Evolutionary conservation across 805 yeast genomes (phyloP).

Genomic region (Torulaspora delbrueckii): DNA sequence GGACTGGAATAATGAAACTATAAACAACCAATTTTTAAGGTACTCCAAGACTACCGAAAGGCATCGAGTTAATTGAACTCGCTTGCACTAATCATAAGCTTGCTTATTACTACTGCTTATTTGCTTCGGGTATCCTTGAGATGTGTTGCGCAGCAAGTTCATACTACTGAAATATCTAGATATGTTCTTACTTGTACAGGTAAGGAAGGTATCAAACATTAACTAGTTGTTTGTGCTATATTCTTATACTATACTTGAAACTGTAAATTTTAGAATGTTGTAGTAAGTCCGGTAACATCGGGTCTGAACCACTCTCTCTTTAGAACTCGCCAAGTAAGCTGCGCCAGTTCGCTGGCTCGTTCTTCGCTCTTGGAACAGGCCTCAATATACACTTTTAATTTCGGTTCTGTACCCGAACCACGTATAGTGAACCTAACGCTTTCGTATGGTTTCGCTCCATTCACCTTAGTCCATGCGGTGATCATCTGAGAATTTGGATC

Average conservation of each 20-base stretch:
- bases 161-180: too few species aligned
- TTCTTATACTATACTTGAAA: too few species aligned
- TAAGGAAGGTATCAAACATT: too few species aligned
- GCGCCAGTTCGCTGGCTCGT: slow-evolving; percentile 50
- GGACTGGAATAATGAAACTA: not conserved
- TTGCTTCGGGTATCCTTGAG: too few species aligned
- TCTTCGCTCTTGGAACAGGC: slow-evolving; percentile 49
- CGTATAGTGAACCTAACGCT: slow-evolving; percentile 73
- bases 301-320: slow-evolving; percentile 68
- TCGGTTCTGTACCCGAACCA: slow-evolving; percentile 97
- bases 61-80: not conserved
- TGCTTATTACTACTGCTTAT: too few species aligned
- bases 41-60: not conserved
- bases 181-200: too few species aligned
- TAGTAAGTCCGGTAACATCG: slow-evolving; percentile 38
- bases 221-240: too few species aligned
- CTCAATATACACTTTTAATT: slow-evolving; percentile 86
- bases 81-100: too few species aligned
- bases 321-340: slow-evolving; percentile 60
- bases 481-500: slow-evolving; percentile 83
- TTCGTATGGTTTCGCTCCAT: slow-evolving; percentile 27
- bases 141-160: too few species aligned
- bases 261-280: slow-evolving; percentile 1
- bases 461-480: slow-evolving; percentile 48
- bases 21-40: not conserved